Percentiles rank a stretch among this genome's conserved stretches.
These are phyloP conservation scores for Ogataea sp. DNA, from an alignment of 805 yeast species.

Conservation along the genomic window DNA sequence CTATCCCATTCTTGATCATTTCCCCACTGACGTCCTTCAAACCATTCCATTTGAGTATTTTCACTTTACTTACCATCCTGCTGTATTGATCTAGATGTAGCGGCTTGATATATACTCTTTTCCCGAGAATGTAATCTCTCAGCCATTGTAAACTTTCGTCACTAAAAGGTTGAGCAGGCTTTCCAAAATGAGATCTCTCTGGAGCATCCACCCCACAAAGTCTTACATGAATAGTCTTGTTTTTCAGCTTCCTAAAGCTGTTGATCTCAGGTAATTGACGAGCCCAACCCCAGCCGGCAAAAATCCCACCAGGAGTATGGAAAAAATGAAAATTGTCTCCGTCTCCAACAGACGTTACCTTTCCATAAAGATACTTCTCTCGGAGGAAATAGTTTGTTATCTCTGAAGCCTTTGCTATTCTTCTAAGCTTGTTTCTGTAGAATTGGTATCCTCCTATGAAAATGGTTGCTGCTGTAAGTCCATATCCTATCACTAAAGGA, in stretches of 20 bases:
- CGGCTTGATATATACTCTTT: conserved; percentile 67
- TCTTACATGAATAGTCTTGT: conserved; percentile 71
- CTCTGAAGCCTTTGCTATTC: conserved; percentile 39
- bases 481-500: conserved; percentile 22
- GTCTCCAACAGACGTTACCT: conserved; percentile 87
- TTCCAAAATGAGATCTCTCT: conserved; percentile 90
- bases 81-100: conserved; percentile 81
- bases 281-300: conserved; percentile 93
- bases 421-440: conserved; percentile 38
- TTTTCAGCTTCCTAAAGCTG: conserved; percentile 36
- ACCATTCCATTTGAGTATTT: conserved; percentile 55
- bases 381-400: conserved; percentile 42
- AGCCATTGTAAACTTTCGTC: conserved; percentile 84
- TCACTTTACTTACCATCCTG: conserved; percentile 75
- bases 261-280: conserved; percentile 54
- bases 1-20: conserved; percentile 79
- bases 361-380: conserved; percentile 48
- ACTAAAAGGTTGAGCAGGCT: conserved; percentile 81
- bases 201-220: conserved; percentile 97
- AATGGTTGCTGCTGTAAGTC: conserved; percentile 21
- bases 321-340: conserved; percentile 91
- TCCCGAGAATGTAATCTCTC: conserved; percentile 53
- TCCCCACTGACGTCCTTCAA: conserved; percentile 76
- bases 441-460: conserved; percentile 34
- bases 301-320: conserved; percentile 87